These are phyloP conservation scores for Fusarium falciforme DNA, from an alignment of 2,329 filamentous ascomycete species.

Conservation along the genomic window DNA sequence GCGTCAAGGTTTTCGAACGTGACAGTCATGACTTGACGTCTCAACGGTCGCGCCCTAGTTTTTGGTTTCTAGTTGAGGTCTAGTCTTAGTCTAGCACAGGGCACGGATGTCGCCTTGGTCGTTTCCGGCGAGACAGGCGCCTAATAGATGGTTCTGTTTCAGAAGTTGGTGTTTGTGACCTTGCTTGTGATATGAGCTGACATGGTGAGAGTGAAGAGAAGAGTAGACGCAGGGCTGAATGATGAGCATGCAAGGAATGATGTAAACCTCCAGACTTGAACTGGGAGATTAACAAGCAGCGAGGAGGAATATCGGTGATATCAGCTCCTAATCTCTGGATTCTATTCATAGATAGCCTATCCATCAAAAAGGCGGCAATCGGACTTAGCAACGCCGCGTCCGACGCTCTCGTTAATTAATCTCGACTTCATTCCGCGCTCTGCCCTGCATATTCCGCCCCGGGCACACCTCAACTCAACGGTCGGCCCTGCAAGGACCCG, in stretches of 20 bases:
- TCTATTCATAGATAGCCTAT: not conserved
- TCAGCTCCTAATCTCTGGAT: not conserved
- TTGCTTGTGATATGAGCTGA: not conserved
- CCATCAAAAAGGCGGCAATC: not conserved
- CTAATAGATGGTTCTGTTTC: not conserved
- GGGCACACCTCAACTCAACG: conserved; percentile 13
- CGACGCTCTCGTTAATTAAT: not conserved
- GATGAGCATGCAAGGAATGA: not conserved
- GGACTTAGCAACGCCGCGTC: not conserved
- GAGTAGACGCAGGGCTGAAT: not conserved
- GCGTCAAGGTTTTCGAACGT: conserved; percentile 21
- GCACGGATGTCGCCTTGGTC: not conserved
- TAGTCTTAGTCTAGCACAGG: not conserved
- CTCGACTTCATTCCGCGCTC: conserved; percentile 16
- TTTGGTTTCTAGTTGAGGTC: not conserved
- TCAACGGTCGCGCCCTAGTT: conserved; percentile 3
- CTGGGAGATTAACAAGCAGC: not conserved
- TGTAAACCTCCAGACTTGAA: not conserved
- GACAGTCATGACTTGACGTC: not conserved
- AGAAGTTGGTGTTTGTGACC: not conserved
- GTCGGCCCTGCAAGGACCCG: conserved; percentile 2
- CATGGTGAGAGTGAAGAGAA: not conserved
- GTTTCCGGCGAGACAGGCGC: not conserved
- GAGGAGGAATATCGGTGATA: not conserved
- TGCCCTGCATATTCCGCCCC: conserved; percentile 17